Percentiles rank a stretch among this genome's conserved stretches.
Conservation (phyloP, 345 rosid genomes). For the Ailanthus altissimus region DNA sequence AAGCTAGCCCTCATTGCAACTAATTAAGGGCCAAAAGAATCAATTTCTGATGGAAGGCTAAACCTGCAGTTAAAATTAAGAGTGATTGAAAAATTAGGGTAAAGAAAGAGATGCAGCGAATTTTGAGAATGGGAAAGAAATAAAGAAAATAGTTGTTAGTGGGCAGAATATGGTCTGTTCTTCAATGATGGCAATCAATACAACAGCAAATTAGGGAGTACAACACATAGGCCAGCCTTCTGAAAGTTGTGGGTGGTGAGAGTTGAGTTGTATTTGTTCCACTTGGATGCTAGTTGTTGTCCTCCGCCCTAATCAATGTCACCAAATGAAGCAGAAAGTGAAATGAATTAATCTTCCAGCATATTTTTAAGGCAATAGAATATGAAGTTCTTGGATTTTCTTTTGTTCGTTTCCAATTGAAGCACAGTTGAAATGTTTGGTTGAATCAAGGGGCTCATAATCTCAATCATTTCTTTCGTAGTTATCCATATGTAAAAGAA, state of each 20-base stretch:
- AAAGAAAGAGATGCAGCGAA: background rate
- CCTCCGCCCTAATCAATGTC: background rate
- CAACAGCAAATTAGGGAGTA: background rate
- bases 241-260: conserved; percentile 13
- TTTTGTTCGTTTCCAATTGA: background rate
- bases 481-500: background rate
- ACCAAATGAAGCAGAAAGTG: background rate
- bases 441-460: background rate
- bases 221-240: conserved; percentile 11
- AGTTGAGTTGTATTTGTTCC: conserved; percentile 8
- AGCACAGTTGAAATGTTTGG: background rate
- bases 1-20: background rate
- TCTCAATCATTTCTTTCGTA: background rate
- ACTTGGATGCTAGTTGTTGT: conserved; percentile 12
- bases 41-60: background rate
- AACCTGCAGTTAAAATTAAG: background rate
- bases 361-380: background rate
- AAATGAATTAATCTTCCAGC: background rate
- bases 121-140: background rate
- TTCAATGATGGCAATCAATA: background rate
- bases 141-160: background rate
- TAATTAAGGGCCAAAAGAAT: background rate
- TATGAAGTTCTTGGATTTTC: background rate
- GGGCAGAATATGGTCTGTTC: background rate
- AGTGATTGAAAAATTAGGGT: background rate